Conservation (phyloP, 345 rosid species). For the Citrus trifoliata region DNA sequence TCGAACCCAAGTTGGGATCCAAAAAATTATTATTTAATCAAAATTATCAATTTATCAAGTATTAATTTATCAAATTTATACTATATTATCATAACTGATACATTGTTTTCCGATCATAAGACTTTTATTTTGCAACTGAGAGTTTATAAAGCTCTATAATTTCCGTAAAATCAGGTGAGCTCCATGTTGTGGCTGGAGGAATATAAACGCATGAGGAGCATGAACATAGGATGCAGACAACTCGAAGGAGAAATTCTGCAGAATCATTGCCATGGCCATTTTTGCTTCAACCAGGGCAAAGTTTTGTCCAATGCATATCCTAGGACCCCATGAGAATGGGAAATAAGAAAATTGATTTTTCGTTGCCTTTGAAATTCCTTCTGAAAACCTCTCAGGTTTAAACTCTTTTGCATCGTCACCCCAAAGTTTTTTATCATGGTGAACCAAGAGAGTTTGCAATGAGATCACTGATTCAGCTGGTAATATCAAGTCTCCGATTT, state of each 20-base stretch:
- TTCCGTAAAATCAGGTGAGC: slow-evolving; percentile 36
- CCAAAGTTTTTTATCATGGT: slow-evolving; percentile 28
- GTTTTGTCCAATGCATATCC: slow-evolving; percentile 32
- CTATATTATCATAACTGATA: too few relatives aligned
- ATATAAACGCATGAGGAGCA: slow-evolving; percentile 21
- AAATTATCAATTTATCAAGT: too few relatives aligned
- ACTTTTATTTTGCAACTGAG: too few relatives aligned
- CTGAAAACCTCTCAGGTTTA: slow-evolving; percentile 30
- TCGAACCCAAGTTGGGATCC: too few relatives aligned
- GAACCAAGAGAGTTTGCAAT: slow-evolving; percentile 12
- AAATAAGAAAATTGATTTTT: slow-evolving; percentile 16
- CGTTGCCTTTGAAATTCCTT: slow-evolving; percentile 33
- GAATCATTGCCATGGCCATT: slow-evolving; percentile 14
- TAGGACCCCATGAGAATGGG: slow-evolving; percentile 27
- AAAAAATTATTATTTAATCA: too few relatives aligned
- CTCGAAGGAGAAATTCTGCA: slow-evolving; percentile 19
- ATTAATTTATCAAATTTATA: too few relatives aligned
- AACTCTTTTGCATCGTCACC: slow-evolving; percentile 35
- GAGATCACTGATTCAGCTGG: slow-evolving; percentile 21
- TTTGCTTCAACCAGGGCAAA: slow-evolving; percentile 22
- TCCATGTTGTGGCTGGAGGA: slow-evolving; percentile 48
- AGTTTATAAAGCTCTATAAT: neutral
- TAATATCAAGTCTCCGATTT: slow-evolving; percentile 16
- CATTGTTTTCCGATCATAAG: too few relatives aligned
- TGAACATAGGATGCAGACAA: slow-evolving; percentile 23